Base-by-base conservation (phyloP, 805 yeast genomes). In the Sporopachydermia lactativora region DNA sequence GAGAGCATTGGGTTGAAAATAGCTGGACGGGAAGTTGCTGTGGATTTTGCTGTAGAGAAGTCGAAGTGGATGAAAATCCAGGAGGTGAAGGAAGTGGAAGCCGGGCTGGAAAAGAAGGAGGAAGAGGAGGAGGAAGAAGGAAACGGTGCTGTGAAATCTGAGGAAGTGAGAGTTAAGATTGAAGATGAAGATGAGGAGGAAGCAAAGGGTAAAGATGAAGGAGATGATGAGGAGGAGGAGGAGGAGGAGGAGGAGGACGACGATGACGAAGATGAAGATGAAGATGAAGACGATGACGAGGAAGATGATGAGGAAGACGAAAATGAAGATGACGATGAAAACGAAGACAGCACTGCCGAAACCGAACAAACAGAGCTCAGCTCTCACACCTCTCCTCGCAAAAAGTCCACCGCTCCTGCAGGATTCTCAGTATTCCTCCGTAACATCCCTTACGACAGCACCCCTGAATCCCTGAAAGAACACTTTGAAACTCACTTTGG, bases 391-490 rank as follows among this genome's bases (percentile, higher is more conserved):
- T 57, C 59, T 18, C 45, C 51, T 8, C 60, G 60, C 38, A 48
- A 53, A 34, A 53, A 51, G 42, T 31, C 46, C 42, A n/a, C 11
- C 11, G 13, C 45, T 15, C 13, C 41, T 18, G 43, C 46, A 13
- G 65, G 71, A 4, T 81, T 53, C 47, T 78, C 95, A 3, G 60
- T 92, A 17, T 92, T 92, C 55, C 83, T 92, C 6, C 75, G 98
- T 54, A 92, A 92, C 53, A 75, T 92, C 28, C 97, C 98, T 1
- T 92, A 89, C 54, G 96, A 85, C 59, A 94, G 96, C 3, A 85
- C 94, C 28, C 71, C 71, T 38, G 96, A 88, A 42, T 59, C 78
- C 1, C 66, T 92, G 34, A 68, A 65, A 38, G 84, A 76, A 40
- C 97, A 89, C 57, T 92, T 92, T 52, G 48, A 53, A 18, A 59